These are phyloP conservation scores for Kodamaea neixiangensis DNA, from an alignment of 805 yeast genomes.

Conservation along the genomic window DNA sequence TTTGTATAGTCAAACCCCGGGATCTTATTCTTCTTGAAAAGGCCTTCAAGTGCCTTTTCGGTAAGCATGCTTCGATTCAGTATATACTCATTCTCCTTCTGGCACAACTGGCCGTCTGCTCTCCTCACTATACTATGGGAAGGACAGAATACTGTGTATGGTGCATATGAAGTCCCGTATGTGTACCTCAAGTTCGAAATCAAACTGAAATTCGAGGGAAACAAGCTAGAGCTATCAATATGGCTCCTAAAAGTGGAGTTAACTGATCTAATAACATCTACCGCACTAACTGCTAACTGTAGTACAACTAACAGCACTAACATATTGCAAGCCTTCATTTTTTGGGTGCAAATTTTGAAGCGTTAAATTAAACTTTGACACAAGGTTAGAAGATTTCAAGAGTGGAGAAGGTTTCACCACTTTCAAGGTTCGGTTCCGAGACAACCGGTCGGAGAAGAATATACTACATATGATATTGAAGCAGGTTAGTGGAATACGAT, in stretches of 20 bases:
- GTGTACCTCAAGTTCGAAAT: not conserved
- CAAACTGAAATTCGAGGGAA: not conserved
- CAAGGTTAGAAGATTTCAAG: too few relatives aligned
- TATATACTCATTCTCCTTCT: conserved; percentile 29
- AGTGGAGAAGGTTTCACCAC: too few relatives aligned
- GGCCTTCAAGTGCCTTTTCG: conserved; percentile 26
- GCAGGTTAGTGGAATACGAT: too few relatives aligned
- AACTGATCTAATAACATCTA: too few relatives aligned
- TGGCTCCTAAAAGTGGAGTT: not conserved
- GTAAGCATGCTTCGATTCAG: conserved; percentile 30
- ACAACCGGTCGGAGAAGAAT: too few relatives aligned
- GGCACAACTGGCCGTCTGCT: conserved; percentile 20
- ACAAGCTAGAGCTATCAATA: not conserved
- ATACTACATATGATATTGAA: too few relatives aligned
- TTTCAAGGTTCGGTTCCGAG: too few relatives aligned
- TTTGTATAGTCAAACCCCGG: conserved; percentile 32
- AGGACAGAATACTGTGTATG: conserved; percentile 28
- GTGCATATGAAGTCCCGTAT: conserved; percentile 24
- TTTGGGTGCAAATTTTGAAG: not conserved
- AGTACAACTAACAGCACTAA: not conserved
- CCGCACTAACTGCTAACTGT: not conserved
- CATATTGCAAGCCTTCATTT: not conserved
- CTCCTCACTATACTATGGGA: conserved; percentile 18
- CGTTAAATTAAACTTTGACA: not conserved
- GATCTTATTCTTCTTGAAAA: conserved; percentile 30